Evolutionary conservation across 352 stramenopile species (phyloP), one percentile per base, ranked within the genome.

Genomic region (Globisporangium carolinianum): DNA sequence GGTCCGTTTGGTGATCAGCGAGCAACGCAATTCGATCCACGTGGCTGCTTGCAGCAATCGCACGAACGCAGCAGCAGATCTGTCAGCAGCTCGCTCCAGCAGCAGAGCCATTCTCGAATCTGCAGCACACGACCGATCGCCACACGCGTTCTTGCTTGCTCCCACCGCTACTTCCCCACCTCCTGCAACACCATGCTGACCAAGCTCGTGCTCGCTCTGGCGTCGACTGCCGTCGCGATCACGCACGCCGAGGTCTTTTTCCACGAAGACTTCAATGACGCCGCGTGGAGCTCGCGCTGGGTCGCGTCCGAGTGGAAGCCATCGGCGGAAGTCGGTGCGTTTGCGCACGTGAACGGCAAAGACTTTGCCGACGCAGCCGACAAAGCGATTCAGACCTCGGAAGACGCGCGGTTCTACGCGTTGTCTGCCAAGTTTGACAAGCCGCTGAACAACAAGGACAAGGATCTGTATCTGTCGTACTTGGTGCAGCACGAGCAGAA

Each of bases 391-490:
- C 85, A 99, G 85, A 91, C 79, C 58, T 81, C 74, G 60, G 70
- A 98, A 62, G 94, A 99, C 67, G 95, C 93, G 51, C 89, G 95
- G 58, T 99, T 99, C 79, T 99, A 99, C 79, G 97, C 94, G 43
- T 79, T 99, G 46, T 95, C 91, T 53, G 93, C 96, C 65, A 96
- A 96, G 78, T 80, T 98, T 35, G 71, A 57, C 57, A 86, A 86
- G 68, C 63, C 86, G 36, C 78, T 98, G 51, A 79, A 90, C 69
- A 98, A 98, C 72, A 79, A 86, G 66, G 86, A 70, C 61, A 95
- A 93, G 73, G 80, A 97, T 56, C 63, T 98, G 49, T 94, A 95
- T 65, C 58, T 98, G 58, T 97, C 98, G 83, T 99, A 98, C 74
- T 79, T 96, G 11, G 71, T 98, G 39, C 94, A 98, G 72, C 98